phyloP scores from a whole-genome alignment of 352 stramenopile genomes.

The Phytopythium mirpurense region DNA sequence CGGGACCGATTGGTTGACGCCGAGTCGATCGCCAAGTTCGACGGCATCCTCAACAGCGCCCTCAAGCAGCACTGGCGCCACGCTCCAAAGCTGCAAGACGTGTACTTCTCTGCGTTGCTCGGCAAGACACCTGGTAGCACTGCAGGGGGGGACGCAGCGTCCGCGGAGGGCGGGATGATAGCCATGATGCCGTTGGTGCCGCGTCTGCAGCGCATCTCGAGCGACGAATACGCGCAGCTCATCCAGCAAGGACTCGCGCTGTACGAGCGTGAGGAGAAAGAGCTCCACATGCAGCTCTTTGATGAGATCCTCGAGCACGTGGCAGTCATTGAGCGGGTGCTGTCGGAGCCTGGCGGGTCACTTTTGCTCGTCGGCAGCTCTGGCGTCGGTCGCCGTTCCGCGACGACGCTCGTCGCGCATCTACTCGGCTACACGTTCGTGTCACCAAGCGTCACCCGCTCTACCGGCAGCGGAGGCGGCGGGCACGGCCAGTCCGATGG shows the following conservation, averaged over 20 bases:
- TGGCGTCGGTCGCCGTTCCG: slow-evolving; percentile 85
- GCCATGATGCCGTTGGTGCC: slow-evolving; percentile 16
- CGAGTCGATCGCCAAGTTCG: slow-evolving; percentile 77
- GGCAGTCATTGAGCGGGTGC: slow-evolving; percentile 83
- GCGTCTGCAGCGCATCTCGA: slow-evolving; percentile 49
- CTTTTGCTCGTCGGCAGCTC: slow-evolving; percentile 87
- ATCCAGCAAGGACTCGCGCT: slow-evolving; percentile 88
- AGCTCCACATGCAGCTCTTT: slow-evolving; percentile 93
- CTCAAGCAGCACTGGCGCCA: slow-evolving; percentile 88
- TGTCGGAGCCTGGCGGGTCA: slow-evolving; percentile 83
- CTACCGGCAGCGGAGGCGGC: neutral
- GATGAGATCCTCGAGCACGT: slow-evolving; percentile 91
- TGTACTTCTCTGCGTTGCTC: slow-evolving; percentile 83
- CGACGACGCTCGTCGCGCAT: slow-evolving; percentile 80
- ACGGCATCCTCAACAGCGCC: slow-evolving; percentile 73
- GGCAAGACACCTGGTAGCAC: slow-evolving; percentile 23
- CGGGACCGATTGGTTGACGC: slow-evolving; percentile 86
- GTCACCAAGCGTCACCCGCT: slow-evolving; percentile 68
- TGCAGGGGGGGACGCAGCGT: slow-evolving; percentile 5
- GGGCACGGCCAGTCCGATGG: neutral
- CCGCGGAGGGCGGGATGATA: neutral
- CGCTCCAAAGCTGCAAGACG: slow-evolving; percentile 61
- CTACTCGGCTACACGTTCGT: slow-evolving; percentile 89
- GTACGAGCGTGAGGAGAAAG: slow-evolving; percentile 94
- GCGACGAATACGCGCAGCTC: slow-evolving; percentile 81